phyloP scores from a whole-genome alignment of 768 basidiomycete genomes.

The Lactarius deliciosus region DNA sequence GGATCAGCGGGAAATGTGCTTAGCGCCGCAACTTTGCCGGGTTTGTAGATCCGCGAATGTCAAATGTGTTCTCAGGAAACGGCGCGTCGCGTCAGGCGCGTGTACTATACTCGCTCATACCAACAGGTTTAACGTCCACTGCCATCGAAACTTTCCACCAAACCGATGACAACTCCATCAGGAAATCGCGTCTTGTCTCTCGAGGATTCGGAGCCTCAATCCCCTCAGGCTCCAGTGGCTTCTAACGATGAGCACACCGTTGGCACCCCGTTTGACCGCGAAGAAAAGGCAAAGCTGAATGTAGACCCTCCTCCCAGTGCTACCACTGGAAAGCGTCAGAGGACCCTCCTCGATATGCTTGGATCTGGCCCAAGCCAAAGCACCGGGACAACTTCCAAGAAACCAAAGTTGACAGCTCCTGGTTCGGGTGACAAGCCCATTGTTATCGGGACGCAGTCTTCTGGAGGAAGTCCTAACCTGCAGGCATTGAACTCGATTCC shows the following conservation, averaged over 20 bases:
- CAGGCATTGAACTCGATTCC: conserved; percentile 62
- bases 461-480: conserved; percentile 14
- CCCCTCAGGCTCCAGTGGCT: conserved; percentile 11
- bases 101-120: conserved; percentile 2
- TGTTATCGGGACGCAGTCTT: neutral
- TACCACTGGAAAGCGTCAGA: conserved; percentile 50
- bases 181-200: conserved; percentile 35
- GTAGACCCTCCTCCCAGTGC: conserved; percentile 6
- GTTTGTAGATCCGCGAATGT: conserved; percentile 23
- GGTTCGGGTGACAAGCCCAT: conserved; percentile 12
- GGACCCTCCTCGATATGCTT: conserved; percentile 67
- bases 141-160: neutral
- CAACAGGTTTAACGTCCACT: conserved; percentile 6
- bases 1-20: neutral
- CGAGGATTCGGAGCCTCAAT: conserved; percentile 36
- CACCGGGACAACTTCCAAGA: conserved; percentile 46
- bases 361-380: conserved; percentile 35
- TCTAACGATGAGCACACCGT: conserved; percentile 10
- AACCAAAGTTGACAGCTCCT: conserved; percentile 40
- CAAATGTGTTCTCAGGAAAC: neutral
- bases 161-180: conserved; percentile 12
- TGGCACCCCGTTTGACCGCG: neutral
- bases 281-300: conserved; percentile 15
- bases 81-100: conserved; percentile 14
- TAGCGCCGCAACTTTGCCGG: conserved; percentile 18